These are phyloP conservation scores for Aspergillus aculeatus DNA, from an alignment of 2,329 filamentous ascomycete species.

Conservation along the genomic window DNA sequence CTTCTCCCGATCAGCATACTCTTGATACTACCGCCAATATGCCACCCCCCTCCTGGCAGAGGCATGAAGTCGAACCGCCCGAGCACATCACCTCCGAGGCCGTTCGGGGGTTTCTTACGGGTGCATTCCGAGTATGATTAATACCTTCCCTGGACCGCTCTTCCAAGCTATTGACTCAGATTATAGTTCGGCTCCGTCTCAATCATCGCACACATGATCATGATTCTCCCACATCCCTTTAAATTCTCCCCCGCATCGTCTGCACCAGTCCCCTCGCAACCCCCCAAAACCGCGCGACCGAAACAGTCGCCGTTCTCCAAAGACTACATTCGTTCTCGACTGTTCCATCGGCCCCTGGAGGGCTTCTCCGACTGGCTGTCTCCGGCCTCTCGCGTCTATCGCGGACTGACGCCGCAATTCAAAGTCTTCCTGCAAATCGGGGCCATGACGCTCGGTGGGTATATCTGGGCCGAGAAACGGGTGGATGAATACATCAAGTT, in stretches of 20 bases:
- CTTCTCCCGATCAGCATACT: neutral
- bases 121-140: constrained; percentile 43
- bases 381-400: constrained; percentile 44
- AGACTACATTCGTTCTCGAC: constrained; percentile 30
- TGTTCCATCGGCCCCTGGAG: constrained; percentile 45
- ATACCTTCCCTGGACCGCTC: neutral
- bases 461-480: constrained; percentile 49
- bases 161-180: neutral
- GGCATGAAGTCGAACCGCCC: constrained; percentile 42
- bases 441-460: constrained; percentile 49
- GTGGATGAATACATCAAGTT: constrained; percentile 48
- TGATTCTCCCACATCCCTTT: constrained; percentile 44
- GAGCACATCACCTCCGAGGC: constrained; percentile 43
- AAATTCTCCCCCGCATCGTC: constrained; percentile 36
- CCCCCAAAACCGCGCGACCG: constrained; percentile 16
- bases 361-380: constrained; percentile 51
- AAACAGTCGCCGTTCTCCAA: constrained; percentile 28
- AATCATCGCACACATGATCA: constrained; percentile 47
- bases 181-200: constrained; percentile 46
- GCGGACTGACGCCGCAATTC: constrained; percentile 50
- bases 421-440: constrained; percentile 51
- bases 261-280: constrained; percentile 24
- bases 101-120: constrained; percentile 43
- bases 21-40: constrained; percentile 25
- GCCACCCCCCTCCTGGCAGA: constrained; percentile 43